Evolutionary conservation across 2,329 filamentous ascomycete species (phyloP).

Genomic region (Macroventuria anomochaeta): DNA sequence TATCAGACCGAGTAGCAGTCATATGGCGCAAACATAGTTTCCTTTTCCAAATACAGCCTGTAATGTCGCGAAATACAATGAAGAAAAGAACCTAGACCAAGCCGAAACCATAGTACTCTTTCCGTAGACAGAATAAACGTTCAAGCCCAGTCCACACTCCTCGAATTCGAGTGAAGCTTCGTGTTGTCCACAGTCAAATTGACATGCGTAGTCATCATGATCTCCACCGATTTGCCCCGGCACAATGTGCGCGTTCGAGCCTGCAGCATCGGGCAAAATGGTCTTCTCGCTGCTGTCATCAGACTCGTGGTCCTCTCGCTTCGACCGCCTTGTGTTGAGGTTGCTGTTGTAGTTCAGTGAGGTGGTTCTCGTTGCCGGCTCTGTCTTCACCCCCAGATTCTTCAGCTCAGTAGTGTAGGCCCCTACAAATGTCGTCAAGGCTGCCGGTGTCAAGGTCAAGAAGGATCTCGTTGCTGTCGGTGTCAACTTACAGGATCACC

Average conservation of each 20-base stretch:
- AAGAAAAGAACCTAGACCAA: not conserved
- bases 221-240: slow-evolving; percentile 4
- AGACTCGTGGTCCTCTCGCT: slow-evolving; percentile 2
- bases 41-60: too few species aligned
- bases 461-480: slow-evolving; percentile 29
- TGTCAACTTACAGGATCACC: slow-evolving; percentile 31
- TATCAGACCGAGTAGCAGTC: not conserved
- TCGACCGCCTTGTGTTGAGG: not conserved
- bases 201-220: slow-evolving; percentile 12
- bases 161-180: not conserved
- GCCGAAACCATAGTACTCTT: not conserved
- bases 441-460: slow-evolving; percentile 21
- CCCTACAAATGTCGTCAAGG: slow-evolving; percentile 27
- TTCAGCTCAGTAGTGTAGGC: slow-evolving; percentile 30
- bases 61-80: not conserved
- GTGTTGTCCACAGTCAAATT: slow-evolving; percentile 1
- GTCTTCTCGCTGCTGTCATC: slow-evolving; percentile 17
- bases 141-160: slow-evolving; percentile 1
- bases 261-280: not conserved
- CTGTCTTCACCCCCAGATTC: slow-evolving; percentile 64
- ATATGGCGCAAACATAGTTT: not conserved
- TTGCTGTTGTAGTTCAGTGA: slow-evolving; percentile 46
- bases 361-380: slow-evolving; percentile 65
- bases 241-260: not conserved
- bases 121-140: not conserved